Base-by-base conservation (phyloP, 129 eudicot species). In the Heracleum sosnowskyi region DNA sequence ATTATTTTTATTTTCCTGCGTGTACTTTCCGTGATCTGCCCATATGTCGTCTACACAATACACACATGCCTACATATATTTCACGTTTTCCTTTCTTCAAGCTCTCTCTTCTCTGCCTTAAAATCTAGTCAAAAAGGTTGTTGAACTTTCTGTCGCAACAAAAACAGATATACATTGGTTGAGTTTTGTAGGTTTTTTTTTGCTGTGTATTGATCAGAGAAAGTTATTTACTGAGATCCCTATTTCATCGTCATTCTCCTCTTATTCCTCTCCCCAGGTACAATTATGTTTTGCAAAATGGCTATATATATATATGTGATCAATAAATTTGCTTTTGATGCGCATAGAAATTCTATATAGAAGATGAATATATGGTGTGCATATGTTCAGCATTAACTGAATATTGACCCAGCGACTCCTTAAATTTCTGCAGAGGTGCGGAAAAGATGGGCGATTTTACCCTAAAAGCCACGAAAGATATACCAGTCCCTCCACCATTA, bases 401-500 rank as follows among this genome's bases (percentile, higher is more conserved):
- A 39, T 20, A 11, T 41, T 73, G 53, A 72, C 3, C 57, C 31
- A 8, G 1, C 28, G 10, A 73, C 26, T 44, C 39, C 28, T 41
- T 4, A 24, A n/a, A 41, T 15, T 28, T 44, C 40, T 73, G n/a
- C 40, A 73, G 60, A 73, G 33, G 33, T 34, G 76, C 31, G n/a
- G 31, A 73, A 73, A 73, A n/a, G 57, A 73, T 73, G 77, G 77
- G 49, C 57, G 20, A 44, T 24, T 73, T 46, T 41, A 16, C 55
- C 60, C 37, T 26, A 26, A 73, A 42, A n/a, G 37, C 55, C n/a
- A 49, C 6, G 36, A 73, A 42, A 26, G 60, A 26, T 1, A 26
- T 73, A 15, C 77, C 77, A 42, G 77, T 73, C 22, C 77, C 77
- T 17, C 77, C 77, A 28, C 60, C 60, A 44, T 44, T 73, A 42